Percentiles rank a stretch among this genome's conserved stretches.
Evolutionary conservation across 2,329 filamentous ascomycete species (phyloP).

Genomic region (Arthrobotrys conoides): DNA sequence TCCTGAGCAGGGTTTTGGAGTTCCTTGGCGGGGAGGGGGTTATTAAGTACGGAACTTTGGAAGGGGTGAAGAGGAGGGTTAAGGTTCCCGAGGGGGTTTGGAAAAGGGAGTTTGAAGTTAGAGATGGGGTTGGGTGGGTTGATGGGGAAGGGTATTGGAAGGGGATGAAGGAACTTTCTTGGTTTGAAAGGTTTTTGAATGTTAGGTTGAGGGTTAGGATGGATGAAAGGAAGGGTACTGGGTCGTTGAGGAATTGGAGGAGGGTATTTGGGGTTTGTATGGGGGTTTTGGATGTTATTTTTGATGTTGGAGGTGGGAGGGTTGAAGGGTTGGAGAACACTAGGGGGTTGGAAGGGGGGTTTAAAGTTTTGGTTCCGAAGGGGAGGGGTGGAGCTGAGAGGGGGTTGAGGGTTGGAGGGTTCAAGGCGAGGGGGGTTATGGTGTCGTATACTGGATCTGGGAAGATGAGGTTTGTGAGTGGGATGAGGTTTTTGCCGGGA

Average conservation of each 20-base stretch:
- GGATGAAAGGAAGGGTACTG: neutral
- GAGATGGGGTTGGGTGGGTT: slow-evolving; percentile 12
- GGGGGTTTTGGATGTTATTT: slow-evolving; percentile 27
- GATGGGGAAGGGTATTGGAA: neutral
- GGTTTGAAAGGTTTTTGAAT: slow-evolving; percentile 24
- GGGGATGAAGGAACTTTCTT: neutral
- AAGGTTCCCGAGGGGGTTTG: slow-evolving; percentile 37
- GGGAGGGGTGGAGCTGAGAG: neutral
- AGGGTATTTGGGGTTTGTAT: slow-evolving; percentile 38
- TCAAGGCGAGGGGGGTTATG: slow-evolving; percentile 26
- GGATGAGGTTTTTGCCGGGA: slow-evolving; percentile 34
- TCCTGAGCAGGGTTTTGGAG: slow-evolving; percentile 1
- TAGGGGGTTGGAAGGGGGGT: neutral
- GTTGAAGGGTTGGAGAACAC: neutral
- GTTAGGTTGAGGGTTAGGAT: neutral
- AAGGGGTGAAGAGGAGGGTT: slow-evolving; percentile 2
- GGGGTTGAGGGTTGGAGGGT: neutral
- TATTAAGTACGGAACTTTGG: neutral
- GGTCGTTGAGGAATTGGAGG: slow-evolving; percentile 5
- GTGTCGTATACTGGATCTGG: slow-evolving; percentile 41
- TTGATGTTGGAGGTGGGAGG: neutral
- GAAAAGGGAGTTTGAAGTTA: slow-evolving; percentile 23
- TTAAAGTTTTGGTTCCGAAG: neutral
- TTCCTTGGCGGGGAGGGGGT: slow-evolving; percentile 5
- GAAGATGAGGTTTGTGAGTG: slow-evolving; percentile 47